Evolutionary conservation across 2,329 filamentous ascomycete species (phyloP), one percentile per base, ranked within the genome.

Genomic region (Cordyceps javanica): DNA sequence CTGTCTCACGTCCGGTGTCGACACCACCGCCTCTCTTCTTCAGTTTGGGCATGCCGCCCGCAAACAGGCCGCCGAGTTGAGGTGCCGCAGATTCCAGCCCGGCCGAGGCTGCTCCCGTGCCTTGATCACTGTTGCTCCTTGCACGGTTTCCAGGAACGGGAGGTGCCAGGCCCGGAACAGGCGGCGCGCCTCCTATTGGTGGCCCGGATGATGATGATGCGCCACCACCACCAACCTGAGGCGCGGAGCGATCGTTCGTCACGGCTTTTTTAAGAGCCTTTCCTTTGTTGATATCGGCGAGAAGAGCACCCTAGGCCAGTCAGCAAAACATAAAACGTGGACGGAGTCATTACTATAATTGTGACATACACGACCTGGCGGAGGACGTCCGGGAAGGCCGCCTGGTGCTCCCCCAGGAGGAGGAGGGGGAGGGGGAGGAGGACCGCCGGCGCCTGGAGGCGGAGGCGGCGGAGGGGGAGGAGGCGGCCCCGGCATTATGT

Each of bases 31-130:
- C 89, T 3, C 87, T 82, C 76, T 95, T 97, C 71, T 90, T 89
- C 67, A 99, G 71, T 75, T 97, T 97, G 3, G 94, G 94, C 83
- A 97, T 97, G 38, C 93, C 94, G 36, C 91, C 92, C 1, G 90
- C 91, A 68, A 99, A 96, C 26, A 99, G 72, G 1, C 94, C 94
- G 30, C 79, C 93, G 11, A 97, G 73, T 69, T 97, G 93, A 11
- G 91, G 91, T 49, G 90, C 83, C 21, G 83, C 82, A 63, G 80
- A 72, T 2, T 73, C 73, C 21, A 68, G 65, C 19, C 72, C 64
- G 13, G 68, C 69, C 3, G 72, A n/a, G 6, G 30, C 68, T 42
- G 78, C 74, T 61, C 75, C 73, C 46, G 79, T 77, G 21, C 79
- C 80, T 54, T 83, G 82, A 65, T 95, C 91, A 70, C 92, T 96